Base-by-base conservation (phyloP, 2,329 filamentous ascomycete genomes). In the Fusarium brevicatenulatum region DNA sequence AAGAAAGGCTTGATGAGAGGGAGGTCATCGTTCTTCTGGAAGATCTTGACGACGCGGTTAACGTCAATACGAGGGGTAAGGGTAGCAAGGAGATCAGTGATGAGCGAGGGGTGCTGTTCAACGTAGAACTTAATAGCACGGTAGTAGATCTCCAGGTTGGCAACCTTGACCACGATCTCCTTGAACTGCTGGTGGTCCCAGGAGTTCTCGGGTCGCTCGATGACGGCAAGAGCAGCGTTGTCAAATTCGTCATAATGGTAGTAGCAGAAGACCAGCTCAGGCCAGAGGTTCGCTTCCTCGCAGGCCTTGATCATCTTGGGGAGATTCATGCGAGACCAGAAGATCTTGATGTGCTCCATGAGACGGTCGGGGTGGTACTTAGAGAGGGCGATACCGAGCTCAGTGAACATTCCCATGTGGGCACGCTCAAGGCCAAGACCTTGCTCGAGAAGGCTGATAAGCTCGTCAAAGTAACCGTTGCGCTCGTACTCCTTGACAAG, bases 111-210 rank as follows among this genome's bases (percentile, higher is more conserved):
- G 82, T 99, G 96, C 84, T 99, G 94, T 85, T 98, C 94, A 44
- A 99, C 90, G 83, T 98, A 98, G 85, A 98, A 98, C 86, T 95
- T 97, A 80, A 98, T 89, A 34, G 94, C 94, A 60, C 95, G 93
- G 88, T 99, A 99, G 87, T 98, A 99, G 78, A 99, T 99, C 84
- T 99, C 97, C 79, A 99, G 85, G 85, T 99, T 99, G 79, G 95
- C 94, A 74, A 98, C 95, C 89, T 99, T 99, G 85, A 97, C 91
- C 64, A 97, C 89, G 57, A 97, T 98, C 81, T 99, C 97, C 88
- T 99, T 99, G 91, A 99, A 99, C 54, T 97, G 96, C 82, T 98
- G 95, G 85, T 99, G 96, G 83, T 99, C 97, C 96, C 96, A 99
- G 4, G 96, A 95, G 86, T 98, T 97, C 75, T 97, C 92, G 18